These are phyloP conservation scores for Cairneyella variabilis DNA, from an alignment of 495 filamentous ascomycete genomes.

Conservation along the genomic window DNA sequence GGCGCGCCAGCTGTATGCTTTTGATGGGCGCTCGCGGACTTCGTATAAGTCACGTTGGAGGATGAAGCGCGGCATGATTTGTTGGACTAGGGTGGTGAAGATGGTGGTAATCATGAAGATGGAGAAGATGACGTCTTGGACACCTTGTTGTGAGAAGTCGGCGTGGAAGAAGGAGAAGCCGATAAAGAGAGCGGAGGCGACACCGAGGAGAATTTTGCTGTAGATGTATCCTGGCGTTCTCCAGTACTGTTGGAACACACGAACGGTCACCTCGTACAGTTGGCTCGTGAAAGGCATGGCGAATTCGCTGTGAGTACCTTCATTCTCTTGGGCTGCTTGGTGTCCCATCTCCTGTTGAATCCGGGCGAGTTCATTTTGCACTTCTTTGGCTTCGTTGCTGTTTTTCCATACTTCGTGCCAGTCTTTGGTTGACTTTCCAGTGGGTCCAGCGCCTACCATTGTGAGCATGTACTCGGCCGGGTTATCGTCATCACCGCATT, in stretches of 20 bases:
- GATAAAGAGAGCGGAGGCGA: slow-evolving; percentile 60
- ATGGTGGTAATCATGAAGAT: slow-evolving; percentile 56
- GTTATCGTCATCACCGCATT: slow-evolving; percentile 75
- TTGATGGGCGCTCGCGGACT: slow-evolving; percentile 63
- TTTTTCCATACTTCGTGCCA: slow-evolving; percentile 79
- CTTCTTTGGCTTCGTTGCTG: slow-evolving; percentile 58
- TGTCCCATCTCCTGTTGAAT: slow-evolving; percentile 52
- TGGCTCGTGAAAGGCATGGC: slow-evolving; percentile 57
- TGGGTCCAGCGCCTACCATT: slow-evolving; percentile 24
- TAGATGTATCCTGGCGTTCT: slow-evolving; percentile 55
- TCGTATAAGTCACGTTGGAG: slow-evolving; percentile 62
- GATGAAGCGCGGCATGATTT: slow-evolving; percentile 63
- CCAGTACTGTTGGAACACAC: slow-evolving; percentile 59
- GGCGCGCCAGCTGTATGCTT: slow-evolving; percentile 68
- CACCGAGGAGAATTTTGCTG: slow-evolving; percentile 56
- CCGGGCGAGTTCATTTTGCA: slow-evolving; percentile 63
- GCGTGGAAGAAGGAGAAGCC: slow-evolving; percentile 67
- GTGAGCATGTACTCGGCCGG: slow-evolving; percentile 29
- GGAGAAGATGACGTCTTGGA: slow-evolving; percentile 60
- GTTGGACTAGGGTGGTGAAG: slow-evolving; percentile 34
- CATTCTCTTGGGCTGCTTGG: slow-evolving; percentile 17
- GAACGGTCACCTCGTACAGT: slow-evolving; percentile 42
- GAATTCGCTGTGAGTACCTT: slow-evolving; percentile 28
- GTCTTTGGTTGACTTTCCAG: slow-evolving; percentile 45
- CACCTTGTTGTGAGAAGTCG: slow-evolving; percentile 56